phyloP scores from a whole-genome alignment of 352 stramenopile genomes.

The Globisporangium orthogonon region DNA sequence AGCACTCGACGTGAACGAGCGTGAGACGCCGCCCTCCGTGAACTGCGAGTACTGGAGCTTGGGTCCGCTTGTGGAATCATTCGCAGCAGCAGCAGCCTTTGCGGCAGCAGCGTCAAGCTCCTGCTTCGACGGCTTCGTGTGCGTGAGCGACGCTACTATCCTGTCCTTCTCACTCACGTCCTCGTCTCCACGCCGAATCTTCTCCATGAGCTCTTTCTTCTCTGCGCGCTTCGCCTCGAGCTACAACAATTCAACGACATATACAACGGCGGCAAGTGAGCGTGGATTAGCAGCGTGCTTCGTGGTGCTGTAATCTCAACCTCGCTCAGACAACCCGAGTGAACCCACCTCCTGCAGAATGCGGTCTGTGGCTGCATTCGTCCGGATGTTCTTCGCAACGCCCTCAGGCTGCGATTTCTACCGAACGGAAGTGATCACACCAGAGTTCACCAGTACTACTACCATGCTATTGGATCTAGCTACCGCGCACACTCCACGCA shows the following conservation, averaged over 20 bases:
- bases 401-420: conserved; percentile 14
- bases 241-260: conserved; percentile 6
- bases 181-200: conserved; percentile 46
- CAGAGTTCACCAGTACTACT: neutral
- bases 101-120: conserved; percentile 9
- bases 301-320: neutral
- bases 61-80: conserved; percentile 5
- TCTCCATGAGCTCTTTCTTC: conserved; percentile 64
- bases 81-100: conserved; percentile 6
- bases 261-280: neutral
- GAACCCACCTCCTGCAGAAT: conserved; percentile 63
- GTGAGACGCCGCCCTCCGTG: conserved; percentile 87
- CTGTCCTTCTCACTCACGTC: conserved; percentile 71
- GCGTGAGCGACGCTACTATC: conserved; percentile 66
- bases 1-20: conserved; percentile 94
- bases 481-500: conserved; percentile 6
- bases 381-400: conserved; percentile 57
- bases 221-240: conserved; percentile 53
- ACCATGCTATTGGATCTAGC: too few species aligned
- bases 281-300: neutral
- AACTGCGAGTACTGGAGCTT: conserved; percentile 72
- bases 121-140: conserved; percentile 29
- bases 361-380: conserved; percentile 75
- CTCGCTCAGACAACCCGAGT: neutral
- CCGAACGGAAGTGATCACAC: neutral